Evolutionary conservation across 2,329 filamentous ascomycete genomes (phyloP), one percentile per base, ranked within the genome.

Genomic region (Tothia fuscella): DNA sequence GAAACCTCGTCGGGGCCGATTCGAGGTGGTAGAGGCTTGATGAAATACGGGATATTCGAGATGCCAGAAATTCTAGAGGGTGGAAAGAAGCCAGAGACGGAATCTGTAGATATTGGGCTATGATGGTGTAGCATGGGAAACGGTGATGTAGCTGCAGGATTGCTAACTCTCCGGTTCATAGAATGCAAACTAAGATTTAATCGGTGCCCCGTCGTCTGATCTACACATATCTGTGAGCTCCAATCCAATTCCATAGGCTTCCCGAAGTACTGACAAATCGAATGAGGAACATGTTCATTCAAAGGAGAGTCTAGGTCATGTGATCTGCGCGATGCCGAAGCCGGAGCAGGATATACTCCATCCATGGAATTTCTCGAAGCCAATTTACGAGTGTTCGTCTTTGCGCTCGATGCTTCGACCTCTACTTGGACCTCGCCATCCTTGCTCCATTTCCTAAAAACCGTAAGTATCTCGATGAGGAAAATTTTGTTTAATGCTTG

Each of bases 1-100:
- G 78, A 72, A 46, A 93, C 74, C 63, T 95, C 88, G 51, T 93
- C 86, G 12, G 74, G 69, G 5, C 81, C 77, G 50, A 94, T 81
- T 54, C 80, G 81, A 32, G 74, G 62, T 1, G 87, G 86, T 5
- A 94, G 68, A 19, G 85, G 80, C 53, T 84, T 83, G 54, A 95
- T 78, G 55, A 86, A 95, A 43, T 78, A 58, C 5, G 75, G 74
- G 2, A 43, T 26, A 21, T 43, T 43, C 5, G 33, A 12, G 2
- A 37, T 25, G 5, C 35, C 25, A 29, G 32, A 37, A 5, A 26
- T 24, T 13, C 32, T 17, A 6, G 38, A 22, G 9, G 25, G 38
- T 41, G 42, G 20, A 14, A 38, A 38, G 13, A 36, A 31, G 10
- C n/a, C 10, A 12, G 29, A 7, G 12, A 38, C 16, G 7, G 32